These are phyloP conservation scores for Rehmannia glutinosa DNA, from an alignment of 257 asterid genomes.

Conservation along the genomic window DNA sequence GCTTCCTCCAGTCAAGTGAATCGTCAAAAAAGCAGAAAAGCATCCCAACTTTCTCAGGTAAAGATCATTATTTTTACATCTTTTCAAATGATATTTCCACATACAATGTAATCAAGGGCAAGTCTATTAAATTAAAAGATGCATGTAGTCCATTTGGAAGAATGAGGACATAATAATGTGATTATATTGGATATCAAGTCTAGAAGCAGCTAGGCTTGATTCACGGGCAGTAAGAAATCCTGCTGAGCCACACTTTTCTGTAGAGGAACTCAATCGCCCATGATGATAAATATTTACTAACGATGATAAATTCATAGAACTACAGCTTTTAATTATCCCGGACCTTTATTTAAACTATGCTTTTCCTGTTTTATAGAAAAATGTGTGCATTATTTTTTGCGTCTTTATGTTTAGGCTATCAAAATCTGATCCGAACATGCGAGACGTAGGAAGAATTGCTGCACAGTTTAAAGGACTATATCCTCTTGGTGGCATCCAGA, in stretches of 20 bases:
- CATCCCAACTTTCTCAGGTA: conserved; percentile 21
- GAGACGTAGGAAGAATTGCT: neutral
- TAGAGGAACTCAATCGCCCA: neutral
- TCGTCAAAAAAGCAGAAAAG: conserved; percentile 2
- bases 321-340: too few relatives aligned
- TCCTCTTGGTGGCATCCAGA: neutral
- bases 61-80: neutral
- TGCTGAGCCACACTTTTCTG: too few relatives aligned
- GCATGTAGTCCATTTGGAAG: too few relatives aligned
- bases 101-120: neutral
- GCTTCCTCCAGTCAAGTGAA: conserved; percentile 20
- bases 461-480: neutral
- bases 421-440: neutral
- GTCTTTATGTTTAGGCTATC: neutral
- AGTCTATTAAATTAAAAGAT: too few relatives aligned
- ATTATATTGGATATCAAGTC: too few relatives aligned
- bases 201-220: too few relatives aligned
- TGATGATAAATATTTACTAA: neutral
- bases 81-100: neutral
- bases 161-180: too few relatives aligned
- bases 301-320: neutral
- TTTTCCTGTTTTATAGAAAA: too few relatives aligned
- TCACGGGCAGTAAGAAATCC: too few relatives aligned
- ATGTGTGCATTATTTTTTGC: too few relatives aligned
- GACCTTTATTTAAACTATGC: too few relatives aligned